These are phyloP conservation scores for Vachellia pachyceras DNA, from an alignment of 306 rosid genomes.

Conservation along the genomic window DNA sequence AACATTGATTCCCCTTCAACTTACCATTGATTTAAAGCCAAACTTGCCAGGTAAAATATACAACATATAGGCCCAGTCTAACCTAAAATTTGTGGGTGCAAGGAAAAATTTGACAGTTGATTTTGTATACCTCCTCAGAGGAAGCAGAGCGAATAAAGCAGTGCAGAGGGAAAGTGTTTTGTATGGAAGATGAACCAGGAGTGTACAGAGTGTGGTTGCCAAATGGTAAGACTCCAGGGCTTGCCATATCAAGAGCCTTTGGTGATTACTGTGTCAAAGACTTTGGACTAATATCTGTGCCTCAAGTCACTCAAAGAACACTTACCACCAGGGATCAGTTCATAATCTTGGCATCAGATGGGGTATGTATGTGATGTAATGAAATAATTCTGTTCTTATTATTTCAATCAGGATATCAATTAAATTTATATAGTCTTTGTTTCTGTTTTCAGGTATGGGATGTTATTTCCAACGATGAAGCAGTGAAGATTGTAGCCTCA, in stretches of 20 bases:
- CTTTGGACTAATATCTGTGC: conserved; percentile 72
- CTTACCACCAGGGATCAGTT: conserved; percentile 61
- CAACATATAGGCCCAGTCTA: background rate
- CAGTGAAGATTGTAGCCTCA: conserved; percentile 61
- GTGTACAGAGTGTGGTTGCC: conserved; percentile 81
- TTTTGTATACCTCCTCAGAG: conserved; percentile 47
- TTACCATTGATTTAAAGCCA: conserved; percentile 74
- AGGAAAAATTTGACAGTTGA: background rate
- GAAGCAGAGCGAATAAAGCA: conserved; percentile 70
- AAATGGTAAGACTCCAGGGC: conserved; percentile 61
- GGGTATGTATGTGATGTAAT: conserved; percentile 49
- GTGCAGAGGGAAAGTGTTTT: conserved; percentile 61
- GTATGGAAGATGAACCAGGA: conserved; percentile 74
- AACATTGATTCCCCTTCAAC: conserved; percentile 60
- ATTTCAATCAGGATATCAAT: background rate
- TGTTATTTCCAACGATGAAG: conserved; percentile 73
- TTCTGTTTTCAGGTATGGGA: conserved; percentile 67
- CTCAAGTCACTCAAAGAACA: conserved; percentile 61
- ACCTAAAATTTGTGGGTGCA: background rate
- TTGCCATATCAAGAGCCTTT: conserved; percentile 77
- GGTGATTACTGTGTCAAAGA: conserved; percentile 76
- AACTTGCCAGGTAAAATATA: conserved; percentile 58
- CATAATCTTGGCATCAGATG: conserved; percentile 80
- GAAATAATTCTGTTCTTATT: background rate
- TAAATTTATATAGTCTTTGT: background rate